Conservation (phyloP, 139 green algal genomes). For the Pseudopediastrum boryanum region DNA sequence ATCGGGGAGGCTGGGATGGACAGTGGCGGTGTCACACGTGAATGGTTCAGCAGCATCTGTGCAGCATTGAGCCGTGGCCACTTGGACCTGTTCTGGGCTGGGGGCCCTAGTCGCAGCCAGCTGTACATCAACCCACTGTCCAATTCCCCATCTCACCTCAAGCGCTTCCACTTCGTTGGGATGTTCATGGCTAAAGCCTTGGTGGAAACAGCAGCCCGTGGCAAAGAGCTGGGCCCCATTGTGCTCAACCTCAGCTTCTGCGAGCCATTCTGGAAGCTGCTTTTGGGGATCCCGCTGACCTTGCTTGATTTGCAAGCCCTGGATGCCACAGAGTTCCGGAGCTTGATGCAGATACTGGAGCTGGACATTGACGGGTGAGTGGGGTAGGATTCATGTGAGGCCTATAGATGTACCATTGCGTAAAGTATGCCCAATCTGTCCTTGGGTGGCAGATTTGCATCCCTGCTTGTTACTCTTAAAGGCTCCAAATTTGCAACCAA, state of each 20-base stretch:
- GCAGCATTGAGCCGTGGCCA: conserved; percentile 54
- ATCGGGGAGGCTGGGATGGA: conserved; percentile 68
- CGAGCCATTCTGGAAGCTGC: conserved; percentile 72
- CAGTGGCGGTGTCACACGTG: conserved; percentile 62
- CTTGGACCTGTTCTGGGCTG: conserved; percentile 63
- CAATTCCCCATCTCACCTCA: conserved; percentile 54
- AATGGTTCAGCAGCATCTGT: conserved; percentile 68
- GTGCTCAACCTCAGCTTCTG: conserved; percentile 65
- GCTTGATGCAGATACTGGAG: conserved; percentile 62
- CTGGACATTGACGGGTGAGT: conserved; percentile 64
- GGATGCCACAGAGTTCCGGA: conserved; percentile 57
- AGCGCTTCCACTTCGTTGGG: conserved; percentile 68
- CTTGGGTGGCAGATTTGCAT: too few relatives aligned
- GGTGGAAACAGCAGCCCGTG: conserved; percentile 55
- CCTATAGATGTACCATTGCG: too few relatives aligned
- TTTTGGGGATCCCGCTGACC: conserved; percentile 61
- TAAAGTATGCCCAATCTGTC: too few relatives aligned
- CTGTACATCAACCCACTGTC: conserved; percentile 67
- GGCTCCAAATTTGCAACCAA: too few relatives aligned
- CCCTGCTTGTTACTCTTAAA: too few relatives aligned
- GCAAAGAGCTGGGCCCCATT: conserved; percentile 66
- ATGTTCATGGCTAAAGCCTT: conserved; percentile 72
- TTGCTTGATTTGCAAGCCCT: conserved; percentile 64
- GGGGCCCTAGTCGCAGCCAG: conserved; percentile 36
- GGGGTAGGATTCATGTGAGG: too few relatives aligned